Evolutionary conservation across 352 stramenopile genomes (phyloP), one percentile per base, ranked within the genome.

Genomic region (Pythium pyrilobum): DNA sequence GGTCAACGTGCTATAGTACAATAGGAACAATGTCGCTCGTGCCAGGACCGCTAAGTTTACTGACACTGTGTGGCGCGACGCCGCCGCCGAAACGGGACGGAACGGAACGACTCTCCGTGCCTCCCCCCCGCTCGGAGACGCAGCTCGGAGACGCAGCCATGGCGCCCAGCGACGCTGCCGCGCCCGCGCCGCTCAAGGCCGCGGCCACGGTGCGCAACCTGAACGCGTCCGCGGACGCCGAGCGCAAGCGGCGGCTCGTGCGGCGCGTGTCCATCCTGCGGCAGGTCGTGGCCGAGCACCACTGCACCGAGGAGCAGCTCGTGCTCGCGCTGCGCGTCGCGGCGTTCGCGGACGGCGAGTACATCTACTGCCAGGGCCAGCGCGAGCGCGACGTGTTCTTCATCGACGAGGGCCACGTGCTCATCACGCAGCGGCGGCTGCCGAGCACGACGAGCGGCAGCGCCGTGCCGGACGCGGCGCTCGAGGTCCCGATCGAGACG

Each of bases 391-490:
- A 82, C 18, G 27, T 90, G 6, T 77, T 71, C 56, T 85, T 92
- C 52, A 80, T 92, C 37, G 77, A 90, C 33, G 69, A 83, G 52
- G 81, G 81, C 9, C 74, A 75, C 28, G 76, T 92, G 31, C 61
- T 81, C 33, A 78, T 90, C 54, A 87, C 78, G 16, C 79, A 87
- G 44, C 73, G 72, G 10, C 56, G 59, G 25, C 38, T 33, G 5
- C 15, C 45, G 31, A 54, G 11, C 33, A 41, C 16, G 46, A 20
- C 11, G n/a, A n/a, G n/a, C n/a, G n/a, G n/a, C n/a, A n/a, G n/a
- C n/a, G n/a, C 74, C 10, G 49, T 80, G 4, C 46, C 67, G 36
- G 72, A 81, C 40, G 71, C 69, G 6, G 72, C 81, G 23, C 61
- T 74, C 47, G 72, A 88, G 54, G 70, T 81, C 21, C 72, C 87